Conservation (phyloP, 306 rosid species). For the Potentilla sterilis region DNA sequence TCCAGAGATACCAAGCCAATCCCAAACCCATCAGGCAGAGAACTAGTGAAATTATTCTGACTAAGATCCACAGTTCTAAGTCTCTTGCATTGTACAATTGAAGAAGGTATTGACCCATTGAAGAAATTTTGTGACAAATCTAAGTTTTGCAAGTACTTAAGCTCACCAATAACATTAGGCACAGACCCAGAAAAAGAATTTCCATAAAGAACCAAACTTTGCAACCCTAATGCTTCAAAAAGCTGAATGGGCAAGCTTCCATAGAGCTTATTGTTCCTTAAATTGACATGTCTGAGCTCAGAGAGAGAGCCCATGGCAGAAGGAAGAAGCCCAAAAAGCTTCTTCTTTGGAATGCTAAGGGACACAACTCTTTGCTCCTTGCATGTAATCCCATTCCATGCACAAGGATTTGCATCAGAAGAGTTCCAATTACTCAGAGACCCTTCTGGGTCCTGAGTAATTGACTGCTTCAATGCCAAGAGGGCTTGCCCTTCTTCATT, state of each 20-base stretch:
- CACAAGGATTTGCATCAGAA: conserved; percentile 75
- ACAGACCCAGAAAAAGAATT: conserved; percentile 86
- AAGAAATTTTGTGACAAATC: conserved; percentile 82
- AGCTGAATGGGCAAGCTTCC: conserved; percentile 72
- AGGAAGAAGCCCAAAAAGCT: conserved; percentile 76
- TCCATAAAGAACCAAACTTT: conserved; percentile 91
- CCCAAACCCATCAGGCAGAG: conserved; percentile 71
- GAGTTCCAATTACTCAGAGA: conserved; percentile 80
- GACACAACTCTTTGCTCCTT: conserved; percentile 70
- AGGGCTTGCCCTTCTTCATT: conserved; percentile 72
- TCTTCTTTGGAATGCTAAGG: conserved; percentile 75
- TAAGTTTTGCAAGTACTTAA: conserved; percentile 72
- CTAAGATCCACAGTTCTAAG: conserved; percentile 66
- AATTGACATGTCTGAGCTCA: conserved; percentile 79
- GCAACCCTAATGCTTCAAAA: conserved; percentile 70
- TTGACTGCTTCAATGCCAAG: conserved; percentile 58
- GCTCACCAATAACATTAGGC: conserved; percentile 72
- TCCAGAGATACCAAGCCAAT: conserved; percentile 51
- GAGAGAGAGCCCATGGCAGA: conserved; percentile 69
- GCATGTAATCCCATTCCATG: conserved; percentile 94
- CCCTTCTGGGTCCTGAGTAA: conserved; percentile 61
- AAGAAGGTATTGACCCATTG: conserved; percentile 68
- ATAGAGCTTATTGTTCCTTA: conserved; percentile 69
- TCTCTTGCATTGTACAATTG: conserved; percentile 68
- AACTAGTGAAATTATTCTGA: conserved; percentile 71